Conservation (phyloP, 2,329 filamentous ascomycete genomes). For the Ophiostoma ulmi region DNA sequence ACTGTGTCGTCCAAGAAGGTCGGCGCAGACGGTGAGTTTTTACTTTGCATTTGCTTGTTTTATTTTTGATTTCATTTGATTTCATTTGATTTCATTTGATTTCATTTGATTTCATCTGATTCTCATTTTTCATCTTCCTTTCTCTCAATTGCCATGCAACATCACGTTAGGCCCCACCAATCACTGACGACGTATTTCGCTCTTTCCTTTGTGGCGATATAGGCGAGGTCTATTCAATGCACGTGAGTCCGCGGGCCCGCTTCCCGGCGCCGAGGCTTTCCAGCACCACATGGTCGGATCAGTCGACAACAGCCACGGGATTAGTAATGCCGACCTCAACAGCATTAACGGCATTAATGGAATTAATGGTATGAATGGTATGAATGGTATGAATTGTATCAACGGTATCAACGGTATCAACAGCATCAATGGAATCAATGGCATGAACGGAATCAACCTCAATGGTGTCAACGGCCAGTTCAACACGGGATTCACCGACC, state of each 20-base stretch:
- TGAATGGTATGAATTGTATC: background rate
- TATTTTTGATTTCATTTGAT: constrained; percentile 19
- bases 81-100: too few species aligned
- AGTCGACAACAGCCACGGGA: constrained; percentile 9
- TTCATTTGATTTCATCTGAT: too few species aligned
- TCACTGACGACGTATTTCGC: constrained; percentile 16
- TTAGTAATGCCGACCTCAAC: background rate
- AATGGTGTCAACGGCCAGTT: background rate
- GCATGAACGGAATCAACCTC: background rate
- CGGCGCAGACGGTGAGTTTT: constrained; percentile 74
- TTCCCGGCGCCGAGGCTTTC: constrained; percentile 21
- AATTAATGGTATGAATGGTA: background rate
- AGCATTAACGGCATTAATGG: background rate
- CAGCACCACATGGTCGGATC: constrained; percentile 13
- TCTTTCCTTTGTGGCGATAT: background rate
- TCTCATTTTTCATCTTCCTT: constrained; percentile 5
- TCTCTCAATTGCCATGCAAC: background rate
- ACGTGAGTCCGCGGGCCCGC: constrained; percentile 22
- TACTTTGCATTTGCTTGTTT: constrained; percentile 31
- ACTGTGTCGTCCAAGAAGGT: constrained; percentile 73
- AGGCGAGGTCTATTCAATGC: constrained; percentile 27
- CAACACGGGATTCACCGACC: background rate
- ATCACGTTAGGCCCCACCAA: background rate
- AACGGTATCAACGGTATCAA: background rate
- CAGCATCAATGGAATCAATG: background rate